phyloP scores from a whole-genome alignment of 1,284 basidiomycete genomes.

The Heterobasidion occidentale region DNA sequence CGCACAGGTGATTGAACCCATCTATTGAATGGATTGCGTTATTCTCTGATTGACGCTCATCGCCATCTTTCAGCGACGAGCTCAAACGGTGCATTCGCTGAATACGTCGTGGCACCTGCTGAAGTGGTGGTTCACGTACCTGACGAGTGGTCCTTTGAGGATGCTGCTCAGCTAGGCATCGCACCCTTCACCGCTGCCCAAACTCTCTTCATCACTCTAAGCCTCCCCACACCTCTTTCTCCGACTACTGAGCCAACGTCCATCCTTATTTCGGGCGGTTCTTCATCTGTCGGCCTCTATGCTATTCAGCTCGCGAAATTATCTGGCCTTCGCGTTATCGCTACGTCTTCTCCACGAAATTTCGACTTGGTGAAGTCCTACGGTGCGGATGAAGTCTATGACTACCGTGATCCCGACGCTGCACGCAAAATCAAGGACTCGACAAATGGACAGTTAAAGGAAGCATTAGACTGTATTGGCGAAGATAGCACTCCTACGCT shows the following conservation, averaged over 20 bases:
- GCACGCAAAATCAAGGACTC: slow-evolving; percentile 5
- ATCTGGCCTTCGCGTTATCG: slow-evolving; percentile 28
- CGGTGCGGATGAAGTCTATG: slow-evolving; percentile 31
- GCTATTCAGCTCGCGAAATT: slow-evolving; percentile 32
- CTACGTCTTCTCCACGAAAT: slow-evolving; percentile 29
- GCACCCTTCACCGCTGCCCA: slow-evolving; percentile 21
- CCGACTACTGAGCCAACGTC: slow-evolving; percentile 4
- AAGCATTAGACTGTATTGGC: slow-evolving; percentile 3
- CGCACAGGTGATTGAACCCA: slow-evolving; percentile 15
- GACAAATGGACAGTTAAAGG: slow-evolving; percentile 1
- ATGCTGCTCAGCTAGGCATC: slow-evolving; percentile 22
- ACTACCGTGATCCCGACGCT: slow-evolving; percentile 24
- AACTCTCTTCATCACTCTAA: slow-evolving; percentile 18
- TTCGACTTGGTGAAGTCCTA: slow-evolving; percentile 21
- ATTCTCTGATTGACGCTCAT: too few species aligned
- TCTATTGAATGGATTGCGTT: not conserved
- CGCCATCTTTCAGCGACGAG: not conserved
- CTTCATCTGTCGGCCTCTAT: slow-evolving; percentile 27
- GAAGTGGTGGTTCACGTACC: slow-evolving; percentile 8
- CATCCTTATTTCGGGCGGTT: slow-evolving; percentile 28
- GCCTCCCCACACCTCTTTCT: slow-evolving; percentile 16
- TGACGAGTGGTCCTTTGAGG: slow-evolving; percentile 21
- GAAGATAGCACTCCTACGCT: not conserved
- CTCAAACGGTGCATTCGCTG: slow-evolving; percentile 22
- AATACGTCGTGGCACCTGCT: slow-evolving; percentile 18